Evolutionary conservation across 352 stramenopile genomes (phyloP).

Genomic region (Peronospora belbahrii): DNA sequence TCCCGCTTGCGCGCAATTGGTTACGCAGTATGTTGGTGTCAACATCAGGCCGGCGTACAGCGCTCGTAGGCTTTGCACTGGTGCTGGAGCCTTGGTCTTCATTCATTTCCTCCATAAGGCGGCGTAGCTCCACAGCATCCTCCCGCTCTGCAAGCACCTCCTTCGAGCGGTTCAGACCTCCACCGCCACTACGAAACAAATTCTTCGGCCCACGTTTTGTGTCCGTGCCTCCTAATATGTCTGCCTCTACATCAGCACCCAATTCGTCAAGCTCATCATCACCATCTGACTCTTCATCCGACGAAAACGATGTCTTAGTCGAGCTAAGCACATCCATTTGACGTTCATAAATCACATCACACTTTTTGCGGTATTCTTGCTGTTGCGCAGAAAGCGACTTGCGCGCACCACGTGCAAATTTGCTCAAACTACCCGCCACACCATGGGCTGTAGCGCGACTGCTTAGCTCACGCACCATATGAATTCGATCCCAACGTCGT

Average conservation of each 20-base stretch:
- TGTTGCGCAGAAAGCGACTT: slow-evolving; percentile 79
- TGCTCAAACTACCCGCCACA: slow-evolving; percentile 63
- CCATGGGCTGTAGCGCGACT: slow-evolving; percentile 61
- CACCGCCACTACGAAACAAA: slow-evolving; percentile 66
- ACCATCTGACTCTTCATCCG: slow-evolving; percentile 64
- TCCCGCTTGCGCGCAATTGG: slow-evolving; percentile 66
- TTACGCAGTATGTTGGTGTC: slow-evolving; percentile 54
- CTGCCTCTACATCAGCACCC: slow-evolving; percentile 68
- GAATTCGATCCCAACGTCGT: slow-evolving; percentile 74
- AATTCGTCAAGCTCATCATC: slow-evolving; percentile 68
- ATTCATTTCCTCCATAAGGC: slow-evolving; percentile 80
- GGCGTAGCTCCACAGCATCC: slow-evolving; percentile 67
- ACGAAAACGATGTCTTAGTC: slow-evolving; percentile 52
- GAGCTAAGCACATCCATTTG: slow-evolving; percentile 77
- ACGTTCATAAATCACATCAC: slow-evolving; percentile 75
- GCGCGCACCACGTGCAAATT: slow-evolving; percentile 69
- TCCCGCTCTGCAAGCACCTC: slow-evolving; percentile 66
- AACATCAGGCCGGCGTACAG: slow-evolving; percentile 50
- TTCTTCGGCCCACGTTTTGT: slow-evolving; percentile 65
- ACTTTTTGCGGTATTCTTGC: slow-evolving; percentile 81
- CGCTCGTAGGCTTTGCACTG: slow-evolving; percentile 22
- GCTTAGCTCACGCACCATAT: slow-evolving; percentile 75
- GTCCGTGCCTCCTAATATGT: slow-evolving; percentile 58
- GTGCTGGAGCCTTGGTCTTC: slow-evolving; percentile 40
- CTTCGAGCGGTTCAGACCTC: slow-evolving; percentile 69